Evolutionary conservation across 1,139 yeast species (phyloP).

Genomic region (Kurtzmaniella quercitrusa): DNA sequence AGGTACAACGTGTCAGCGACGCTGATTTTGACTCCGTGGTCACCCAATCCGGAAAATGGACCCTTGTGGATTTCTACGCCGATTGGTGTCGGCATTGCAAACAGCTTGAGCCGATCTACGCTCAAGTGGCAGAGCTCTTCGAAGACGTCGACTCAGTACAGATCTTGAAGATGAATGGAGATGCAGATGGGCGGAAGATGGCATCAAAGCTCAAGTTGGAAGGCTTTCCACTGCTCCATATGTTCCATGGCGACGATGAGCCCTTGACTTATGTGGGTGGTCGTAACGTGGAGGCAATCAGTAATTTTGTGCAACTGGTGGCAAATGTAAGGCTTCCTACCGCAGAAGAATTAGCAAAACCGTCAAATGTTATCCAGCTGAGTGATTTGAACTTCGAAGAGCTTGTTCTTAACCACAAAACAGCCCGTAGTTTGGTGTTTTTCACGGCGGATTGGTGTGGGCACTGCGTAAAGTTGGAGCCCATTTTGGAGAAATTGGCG

Average conservation of each 20-base stretch:
- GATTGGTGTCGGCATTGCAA: constrained; percentile 83
- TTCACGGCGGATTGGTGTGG: constrained; percentile 37
- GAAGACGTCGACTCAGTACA: constrained; percentile 43
- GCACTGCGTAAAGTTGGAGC: constrained; percentile 21
- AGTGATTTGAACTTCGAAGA: constrained; percentile 33
- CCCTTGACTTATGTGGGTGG: constrained; percentile 48
- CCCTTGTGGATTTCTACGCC: constrained; percentile 73
- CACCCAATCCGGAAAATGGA: constrained; percentile 51
- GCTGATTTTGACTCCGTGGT: constrained; percentile 53
- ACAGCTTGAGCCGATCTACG: constrained; percentile 60
- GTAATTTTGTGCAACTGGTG: constrained; percentile 42
- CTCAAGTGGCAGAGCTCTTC: constrained; percentile 51
- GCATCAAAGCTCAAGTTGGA: constrained; percentile 51
- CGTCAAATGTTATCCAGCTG: constrained; percentile 20
- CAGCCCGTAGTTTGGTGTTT: constrained; percentile 25
- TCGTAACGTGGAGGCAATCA: constrained; percentile 42
- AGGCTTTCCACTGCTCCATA: constrained; percentile 63
- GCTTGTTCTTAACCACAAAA: constrained; percentile 18
- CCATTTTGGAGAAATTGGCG: constrained; percentile 31
- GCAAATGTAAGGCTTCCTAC: constrained; percentile 21
- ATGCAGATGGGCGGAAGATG: constrained; percentile 51
- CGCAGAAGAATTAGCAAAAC: constrained; percentile 12
- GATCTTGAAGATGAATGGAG: constrained; percentile 65
- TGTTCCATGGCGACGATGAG: constrained; percentile 48
- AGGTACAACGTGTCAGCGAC: constrained; percentile 29